These are phyloP conservation scores for Leucosporidium scottii DNA, from an alignment of 768 basidiomycete species.

Conservation along the genomic window DNA sequence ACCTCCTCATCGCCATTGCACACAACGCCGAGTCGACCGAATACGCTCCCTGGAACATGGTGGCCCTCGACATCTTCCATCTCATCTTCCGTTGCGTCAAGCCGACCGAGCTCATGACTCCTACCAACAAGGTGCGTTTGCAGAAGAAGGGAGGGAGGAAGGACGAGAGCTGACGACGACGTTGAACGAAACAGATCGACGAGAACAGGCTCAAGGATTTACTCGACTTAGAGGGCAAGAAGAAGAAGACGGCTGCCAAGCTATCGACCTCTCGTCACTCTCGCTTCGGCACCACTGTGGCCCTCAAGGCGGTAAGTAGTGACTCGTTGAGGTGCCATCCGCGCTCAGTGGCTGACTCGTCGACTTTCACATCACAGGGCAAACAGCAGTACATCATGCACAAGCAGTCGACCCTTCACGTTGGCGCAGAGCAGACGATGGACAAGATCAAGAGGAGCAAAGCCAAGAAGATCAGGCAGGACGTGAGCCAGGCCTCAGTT, in stretches of 20 bases:
- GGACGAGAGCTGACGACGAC: neutral
- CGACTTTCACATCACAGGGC: conserved; percentile 38
- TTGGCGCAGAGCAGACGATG: conserved; percentile 61
- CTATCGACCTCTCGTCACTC: conserved; percentile 67
- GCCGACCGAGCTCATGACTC: conserved; percentile 49
- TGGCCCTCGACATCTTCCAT: conserved; percentile 88
- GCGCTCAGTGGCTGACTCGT: neutral
- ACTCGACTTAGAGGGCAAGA: conserved; percentile 66
- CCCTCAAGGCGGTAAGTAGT: conserved; percentile 54
- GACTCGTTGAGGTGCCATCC: neutral
- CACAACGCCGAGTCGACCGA: conserved; percentile 72
- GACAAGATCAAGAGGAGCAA: conserved; percentile 62
- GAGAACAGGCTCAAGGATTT: conserved; percentile 57
- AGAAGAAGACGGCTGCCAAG: conserved; percentile 53
- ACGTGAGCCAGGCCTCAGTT: neutral
- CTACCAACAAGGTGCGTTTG: conserved; percentile 14
- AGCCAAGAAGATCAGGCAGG: conserved; percentile 50
- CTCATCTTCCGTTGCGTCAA: conserved; percentile 75
- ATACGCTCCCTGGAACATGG: conserved; percentile 76
- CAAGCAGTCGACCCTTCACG: conserved; percentile 69
- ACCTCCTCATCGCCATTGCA: conserved; percentile 77
- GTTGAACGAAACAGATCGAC: conserved; percentile 14
- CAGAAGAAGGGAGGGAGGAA: neutral
- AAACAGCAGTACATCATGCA: conserved; percentile 58
- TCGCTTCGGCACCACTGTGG: conserved; percentile 90